phyloP scores from a whole-genome alignment of 257 asterid species.

The Handroanthus guayacan region DNA sequence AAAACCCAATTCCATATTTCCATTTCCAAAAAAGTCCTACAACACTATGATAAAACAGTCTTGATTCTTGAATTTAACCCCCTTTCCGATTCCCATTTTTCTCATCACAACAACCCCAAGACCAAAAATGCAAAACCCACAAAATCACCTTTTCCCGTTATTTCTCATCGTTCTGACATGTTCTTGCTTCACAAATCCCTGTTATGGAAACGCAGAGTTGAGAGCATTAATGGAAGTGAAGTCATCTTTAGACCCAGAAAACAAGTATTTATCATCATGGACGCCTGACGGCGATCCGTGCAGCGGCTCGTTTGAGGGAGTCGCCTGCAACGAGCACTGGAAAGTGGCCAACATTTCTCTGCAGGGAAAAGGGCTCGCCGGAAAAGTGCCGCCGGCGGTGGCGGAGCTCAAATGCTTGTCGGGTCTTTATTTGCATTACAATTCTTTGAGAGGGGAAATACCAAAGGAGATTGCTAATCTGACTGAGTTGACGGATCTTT shows the following conservation, averaged over 20 bases:
- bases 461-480: slow-evolving; percentile 85
- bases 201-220: slow-evolving; percentile 70
- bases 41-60: not conserved
- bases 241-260: slow-evolving; percentile 74
- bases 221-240: slow-evolving; percentile 85
- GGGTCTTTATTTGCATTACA: slow-evolving; percentile 86
- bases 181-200: slow-evolving; percentile 36
- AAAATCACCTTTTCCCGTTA: slow-evolving; percentile 27
- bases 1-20: slow-evolving; percentile 22
- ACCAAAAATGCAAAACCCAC: slow-evolving; percentile 44
- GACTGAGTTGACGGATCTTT: slow-evolving; percentile 79
- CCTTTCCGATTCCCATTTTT: not conserved
- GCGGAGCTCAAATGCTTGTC: slow-evolving; percentile 83
- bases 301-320: slow-evolving; percentile 74
- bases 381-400: slow-evolving; percentile 84
- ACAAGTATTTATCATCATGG: slow-evolving; percentile 75
- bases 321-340: slow-evolving; percentile 82
- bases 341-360: slow-evolving; percentile 82
- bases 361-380: slow-evolving; percentile 72
- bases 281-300: slow-evolving; percentile 74
- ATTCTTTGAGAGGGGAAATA: slow-evolving; percentile 76
- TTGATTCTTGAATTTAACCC: slow-evolving; percentile 5
- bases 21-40: slow-evolving; percentile 1
- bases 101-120: slow-evolving; percentile 12
- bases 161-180: slow-evolving; percentile 41